Conservation (phyloP, 768 basidiomycete species). For the Cystobasidium tubakii region DNA sequence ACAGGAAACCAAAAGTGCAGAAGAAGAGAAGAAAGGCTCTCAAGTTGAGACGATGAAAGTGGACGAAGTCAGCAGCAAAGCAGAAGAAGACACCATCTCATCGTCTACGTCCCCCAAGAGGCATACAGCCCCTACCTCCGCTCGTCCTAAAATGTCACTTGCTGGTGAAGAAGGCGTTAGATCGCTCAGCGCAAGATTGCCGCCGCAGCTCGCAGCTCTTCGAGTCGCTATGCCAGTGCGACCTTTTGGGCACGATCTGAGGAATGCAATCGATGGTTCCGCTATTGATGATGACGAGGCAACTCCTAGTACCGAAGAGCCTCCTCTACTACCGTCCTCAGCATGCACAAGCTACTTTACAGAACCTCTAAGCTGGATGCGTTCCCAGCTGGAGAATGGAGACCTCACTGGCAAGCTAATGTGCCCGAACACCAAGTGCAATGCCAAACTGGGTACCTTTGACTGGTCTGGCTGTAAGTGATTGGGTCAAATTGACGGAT, state of each 20-base stretch:
- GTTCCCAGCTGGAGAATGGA: conserved; percentile 67
- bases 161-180: background rate
- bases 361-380: conserved; percentile 97
- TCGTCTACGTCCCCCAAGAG: background rate
- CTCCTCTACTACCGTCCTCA: conserved; percentile 43
- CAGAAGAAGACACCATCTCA: background rate
- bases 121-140: background rate
- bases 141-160: background rate
- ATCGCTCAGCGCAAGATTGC: conserved; percentile 33
- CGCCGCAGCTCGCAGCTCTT: conserved; percentile 38
- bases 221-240: conserved; percentile 34
- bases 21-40: background rate
- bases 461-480: conserved; percentile 74
- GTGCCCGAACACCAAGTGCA: conserved; percentile 87
- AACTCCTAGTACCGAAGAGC: background rate
- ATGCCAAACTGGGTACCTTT: conserved; percentile 84
- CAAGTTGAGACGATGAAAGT: background rate
- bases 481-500: no score
- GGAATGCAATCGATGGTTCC: conserved; percentile 20
- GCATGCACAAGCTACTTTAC: conserved; percentile 91
- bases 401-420: conserved; percentile 77
- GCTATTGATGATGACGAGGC: conserved; percentile 38
- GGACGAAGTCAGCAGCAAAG: background rate
- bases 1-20: background rate
- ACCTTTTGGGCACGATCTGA: conserved; percentile 18